Evolutionary conservation across 2,329 filamentous ascomycete species (phyloP).

Genomic region (Fusarium sp.): DNA sequence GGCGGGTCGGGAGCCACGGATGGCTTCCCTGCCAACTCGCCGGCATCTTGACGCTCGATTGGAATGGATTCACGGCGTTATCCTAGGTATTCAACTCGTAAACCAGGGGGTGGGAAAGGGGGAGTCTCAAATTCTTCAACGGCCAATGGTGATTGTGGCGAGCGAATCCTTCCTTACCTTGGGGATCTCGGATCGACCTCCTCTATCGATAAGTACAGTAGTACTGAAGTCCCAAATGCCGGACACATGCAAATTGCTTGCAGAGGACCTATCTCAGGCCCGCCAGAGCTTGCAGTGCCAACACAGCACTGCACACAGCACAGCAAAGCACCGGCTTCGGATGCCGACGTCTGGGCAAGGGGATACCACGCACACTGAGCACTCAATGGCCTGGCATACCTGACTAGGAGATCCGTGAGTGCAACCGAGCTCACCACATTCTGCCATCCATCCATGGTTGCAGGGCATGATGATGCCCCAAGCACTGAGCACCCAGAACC

Average conservation of each 20-base stretch:
- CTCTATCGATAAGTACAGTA: neutral
- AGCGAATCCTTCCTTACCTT: slow-evolving; percentile 4
- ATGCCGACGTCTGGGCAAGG: neutral
- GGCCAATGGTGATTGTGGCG: neutral
- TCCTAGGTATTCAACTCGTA: neutral
- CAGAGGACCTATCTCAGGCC: neutral
- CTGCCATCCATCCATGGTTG: neutral
- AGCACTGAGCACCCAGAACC: neutral
- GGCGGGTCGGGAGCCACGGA: slow-evolving; percentile 4
- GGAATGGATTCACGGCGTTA: neutral
- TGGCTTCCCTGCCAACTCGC: neutral
- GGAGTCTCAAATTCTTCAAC: neutral
- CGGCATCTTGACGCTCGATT: slow-evolving; percentile 1
- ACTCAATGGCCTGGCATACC: slow-evolving; percentile 5
- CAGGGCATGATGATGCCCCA: slow-evolving; percentile 2
- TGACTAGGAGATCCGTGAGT: slow-evolving; percentile 3
- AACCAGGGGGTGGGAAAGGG: neutral
- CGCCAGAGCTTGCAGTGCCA: neutral
- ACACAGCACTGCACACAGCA: neutral
- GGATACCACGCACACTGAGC: slow-evolving; percentile 1
- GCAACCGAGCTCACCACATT: slow-evolving; percentile 8
- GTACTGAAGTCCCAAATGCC: neutral
- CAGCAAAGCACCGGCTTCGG: neutral
- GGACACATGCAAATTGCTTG: slow-evolving; percentile 4
- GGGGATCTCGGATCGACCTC: neutral